These are phyloP conservation scores for Ascochyta clinopodiicola DNA, from an alignment of 2,329 filamentous ascomycete species.

Conservation along the genomic window DNA sequence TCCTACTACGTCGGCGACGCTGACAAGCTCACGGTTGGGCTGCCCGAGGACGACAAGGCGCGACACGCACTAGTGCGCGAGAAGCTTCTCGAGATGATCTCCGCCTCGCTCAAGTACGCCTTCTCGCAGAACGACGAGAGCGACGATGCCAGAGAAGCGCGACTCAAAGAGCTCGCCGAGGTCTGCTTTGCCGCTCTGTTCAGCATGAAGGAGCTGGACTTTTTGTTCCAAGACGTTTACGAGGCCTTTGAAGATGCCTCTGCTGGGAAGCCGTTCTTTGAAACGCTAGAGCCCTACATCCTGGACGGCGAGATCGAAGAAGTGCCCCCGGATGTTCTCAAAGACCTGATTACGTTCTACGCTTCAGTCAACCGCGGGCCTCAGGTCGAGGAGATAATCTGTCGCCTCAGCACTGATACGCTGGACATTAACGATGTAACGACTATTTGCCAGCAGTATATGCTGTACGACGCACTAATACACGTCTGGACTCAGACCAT, in stretches of 20 bases:
- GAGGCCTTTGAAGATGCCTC: slow-evolving; percentile 84
- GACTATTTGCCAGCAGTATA: slow-evolving; percentile 85
- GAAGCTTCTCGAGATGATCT: slow-evolving; percentile 91
- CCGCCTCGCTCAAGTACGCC: slow-evolving; percentile 86
- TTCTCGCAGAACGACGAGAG: slow-evolving; percentile 69
- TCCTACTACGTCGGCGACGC: slow-evolving; percentile 89
- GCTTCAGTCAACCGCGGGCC: slow-evolving; percentile 76
- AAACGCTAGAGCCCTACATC: slow-evolving; percentile 87
- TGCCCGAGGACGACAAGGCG: slow-evolving; percentile 80
- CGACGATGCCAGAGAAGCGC: slow-evolving; percentile 59
- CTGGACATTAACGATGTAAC: slow-evolving; percentile 96
- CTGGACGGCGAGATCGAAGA: slow-evolving; percentile 75
- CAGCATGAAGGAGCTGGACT: slow-evolving; percentile 77
- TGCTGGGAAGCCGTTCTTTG: slow-evolving; percentile 78
- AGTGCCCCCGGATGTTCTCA: slow-evolving; percentile 83
- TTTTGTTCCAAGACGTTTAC: slow-evolving; percentile 89
- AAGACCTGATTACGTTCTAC: slow-evolving; percentile 83
- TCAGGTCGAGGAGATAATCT: slow-evolving; percentile 91
- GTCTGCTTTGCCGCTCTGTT: slow-evolving; percentile 85
- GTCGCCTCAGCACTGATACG: slow-evolving; percentile 86
- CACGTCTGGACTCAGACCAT: slow-evolving; percentile 97
- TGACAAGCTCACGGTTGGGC: slow-evolving; percentile 92
- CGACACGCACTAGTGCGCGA: slow-evolving; percentile 85
- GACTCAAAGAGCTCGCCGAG: slow-evolving; percentile 78
- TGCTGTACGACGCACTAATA: slow-evolving; percentile 91